Conservation (phyloP, 2,329 filamentous ascomycete species). For the Ophiosphaerella korrae region DNA sequence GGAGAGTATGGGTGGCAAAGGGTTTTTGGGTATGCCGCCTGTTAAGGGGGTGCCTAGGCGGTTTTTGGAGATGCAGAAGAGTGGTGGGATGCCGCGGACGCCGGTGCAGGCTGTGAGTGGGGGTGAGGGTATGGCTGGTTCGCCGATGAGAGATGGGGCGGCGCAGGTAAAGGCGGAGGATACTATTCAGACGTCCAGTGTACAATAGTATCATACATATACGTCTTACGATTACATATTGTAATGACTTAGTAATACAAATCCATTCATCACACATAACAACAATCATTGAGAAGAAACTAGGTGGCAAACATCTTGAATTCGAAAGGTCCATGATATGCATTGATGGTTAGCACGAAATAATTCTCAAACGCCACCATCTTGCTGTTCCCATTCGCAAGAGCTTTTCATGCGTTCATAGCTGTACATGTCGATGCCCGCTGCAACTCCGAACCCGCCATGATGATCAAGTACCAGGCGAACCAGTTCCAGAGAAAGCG, state of each 20-base stretch:
- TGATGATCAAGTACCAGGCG: slow-evolving; percentile 37
- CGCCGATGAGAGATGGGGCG: background rate
- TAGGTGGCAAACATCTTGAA: slow-evolving; percentile 15
- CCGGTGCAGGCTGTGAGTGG: background rate
- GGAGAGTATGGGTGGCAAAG: slow-evolving; percentile 34
- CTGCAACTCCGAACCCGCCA: slow-evolving; percentile 42
- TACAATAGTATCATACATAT: background rate
- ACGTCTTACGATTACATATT: no score
- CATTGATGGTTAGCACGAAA: slow-evolving; percentile 48
- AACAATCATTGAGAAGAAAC: background rate
- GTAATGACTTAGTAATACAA: slow-evolving; percentile 1
- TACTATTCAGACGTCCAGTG: background rate
- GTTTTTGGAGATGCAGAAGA: slow-evolving; percentile 58
- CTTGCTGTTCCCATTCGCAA: slow-evolving; percentile 45
- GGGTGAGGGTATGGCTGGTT: background rate
- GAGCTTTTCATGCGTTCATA: slow-evolving; percentile 47
- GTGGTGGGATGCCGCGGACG: background rate
- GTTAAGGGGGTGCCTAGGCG: slow-evolving; percentile 80
- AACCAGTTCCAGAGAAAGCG: slow-evolving; percentile 40
- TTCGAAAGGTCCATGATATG: slow-evolving; percentile 48
- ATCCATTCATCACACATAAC: background rate
- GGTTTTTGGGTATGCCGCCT: slow-evolving; percentile 57
- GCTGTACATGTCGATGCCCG: slow-evolving; percentile 47
- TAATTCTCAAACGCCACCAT: slow-evolving; percentile 48
- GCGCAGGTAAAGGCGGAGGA: slow-evolving; percentile 1